Percentiles rank a stretch among this genome's conserved stretches.
Conservation (phyloP, 1,139 yeast species). For the Suhomyces bribrorum region DNA sequence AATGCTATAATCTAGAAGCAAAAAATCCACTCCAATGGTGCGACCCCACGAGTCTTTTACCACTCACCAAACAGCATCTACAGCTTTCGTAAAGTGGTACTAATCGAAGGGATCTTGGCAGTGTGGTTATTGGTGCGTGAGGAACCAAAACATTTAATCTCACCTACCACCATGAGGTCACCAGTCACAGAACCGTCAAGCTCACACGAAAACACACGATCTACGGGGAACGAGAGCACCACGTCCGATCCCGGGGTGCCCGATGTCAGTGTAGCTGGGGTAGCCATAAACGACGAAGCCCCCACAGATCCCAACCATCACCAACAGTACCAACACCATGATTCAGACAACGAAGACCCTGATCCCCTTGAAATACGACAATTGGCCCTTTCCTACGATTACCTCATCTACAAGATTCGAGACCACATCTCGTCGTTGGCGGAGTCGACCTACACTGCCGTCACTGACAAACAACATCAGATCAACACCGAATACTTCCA, state of each 20-base stretch:
- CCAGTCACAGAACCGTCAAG: no score
- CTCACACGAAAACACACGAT: no score
- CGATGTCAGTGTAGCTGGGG: background rate
- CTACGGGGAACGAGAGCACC: no score
- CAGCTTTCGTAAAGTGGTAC: no score
- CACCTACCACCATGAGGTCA: no score
- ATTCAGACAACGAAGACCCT: constrained; percentile 27
- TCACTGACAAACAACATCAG: constrained; percentile 28
- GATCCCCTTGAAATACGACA: constrained; percentile 67
- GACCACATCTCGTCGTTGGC: constrained; percentile 49
- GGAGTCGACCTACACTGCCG: constrained; percentile 36
- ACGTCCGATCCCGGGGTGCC: background rate
- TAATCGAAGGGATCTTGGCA: no score
- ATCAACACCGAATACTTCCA: constrained; percentile 37
- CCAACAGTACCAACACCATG: background rate
- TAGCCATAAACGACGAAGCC: background rate
- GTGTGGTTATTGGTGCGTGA: no score
- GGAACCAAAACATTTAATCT: no score
- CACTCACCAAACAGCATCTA: no score
- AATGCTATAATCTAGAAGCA: no score
- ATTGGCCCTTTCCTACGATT: constrained; percentile 62
- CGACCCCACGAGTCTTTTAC: no score
- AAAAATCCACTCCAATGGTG: no score
- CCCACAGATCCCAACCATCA: background rate
- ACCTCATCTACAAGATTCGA: constrained; percentile 58